phyloP scores from a whole-genome alignment of 2,329 filamentous ascomycete species.

The Calonectria crousiana region DNA sequence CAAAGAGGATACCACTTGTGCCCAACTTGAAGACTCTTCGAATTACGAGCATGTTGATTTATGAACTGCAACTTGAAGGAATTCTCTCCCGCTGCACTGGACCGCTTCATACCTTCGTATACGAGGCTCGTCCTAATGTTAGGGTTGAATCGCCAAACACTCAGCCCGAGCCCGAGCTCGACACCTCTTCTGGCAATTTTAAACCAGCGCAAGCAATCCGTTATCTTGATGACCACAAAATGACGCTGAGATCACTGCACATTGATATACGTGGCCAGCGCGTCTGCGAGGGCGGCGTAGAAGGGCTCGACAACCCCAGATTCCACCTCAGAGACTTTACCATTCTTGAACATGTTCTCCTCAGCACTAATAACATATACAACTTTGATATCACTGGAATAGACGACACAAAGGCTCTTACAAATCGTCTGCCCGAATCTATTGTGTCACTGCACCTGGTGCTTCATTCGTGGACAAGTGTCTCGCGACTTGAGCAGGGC shows the following conservation, averaged over 20 bases:
- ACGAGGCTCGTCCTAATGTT: constrained; percentile 16
- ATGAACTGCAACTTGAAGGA: neutral
- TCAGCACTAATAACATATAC: constrained; percentile 20
- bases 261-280: constrained; percentile 23
- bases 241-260: constrained; percentile 23
- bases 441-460: constrained; percentile 23
- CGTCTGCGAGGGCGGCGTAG: neutral
- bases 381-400: neutral
- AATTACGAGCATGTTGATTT: neutral
- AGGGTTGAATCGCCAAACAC: neutral
- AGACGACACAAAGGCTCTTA: constrained; percentile 15
- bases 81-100: constrained; percentile 14
- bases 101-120: constrained; percentile 22
- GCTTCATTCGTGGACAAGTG: neutral
- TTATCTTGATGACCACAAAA: constrained; percentile 13
- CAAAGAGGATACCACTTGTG: neutral
- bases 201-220: constrained; percentile 14
- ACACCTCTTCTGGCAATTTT: constrained; percentile 3
- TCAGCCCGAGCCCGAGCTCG: neutral
- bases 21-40: constrained; percentile 18
- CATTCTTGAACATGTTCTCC: constrained; percentile 22
- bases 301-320: neutral
- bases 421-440: constrained; percentile 7
- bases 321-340: constrained; percentile 21
- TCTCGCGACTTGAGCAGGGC: constrained; percentile 2